Evolutionary conservation across 179 eudicot genomes (phyloP).

Genomic region (Carnegiea gigantea): DNA sequence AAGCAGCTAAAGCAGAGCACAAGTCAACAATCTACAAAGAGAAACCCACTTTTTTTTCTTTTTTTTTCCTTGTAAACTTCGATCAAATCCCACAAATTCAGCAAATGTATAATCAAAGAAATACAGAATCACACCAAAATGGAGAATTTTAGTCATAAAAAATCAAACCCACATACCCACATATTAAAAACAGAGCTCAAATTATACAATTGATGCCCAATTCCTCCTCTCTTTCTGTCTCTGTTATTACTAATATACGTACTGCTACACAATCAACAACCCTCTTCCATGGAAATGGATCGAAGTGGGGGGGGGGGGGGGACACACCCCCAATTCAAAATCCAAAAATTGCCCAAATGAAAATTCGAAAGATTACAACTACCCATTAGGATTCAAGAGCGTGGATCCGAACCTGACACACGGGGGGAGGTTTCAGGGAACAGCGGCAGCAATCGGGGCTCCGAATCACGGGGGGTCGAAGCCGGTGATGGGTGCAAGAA

Average conservation of each 20-base stretch:
- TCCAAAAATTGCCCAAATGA: conserved; percentile 7
- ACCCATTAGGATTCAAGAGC: conserved; percentile 14
- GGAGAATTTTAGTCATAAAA: background rate
- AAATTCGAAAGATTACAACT: background rate
- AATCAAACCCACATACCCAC: background rate
- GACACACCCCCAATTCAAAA: background rate
- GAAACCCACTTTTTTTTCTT: too few relatives aligned
- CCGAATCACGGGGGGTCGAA: conserved; percentile 59
- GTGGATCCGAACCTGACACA: conserved; percentile 43
- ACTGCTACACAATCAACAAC: background rate
- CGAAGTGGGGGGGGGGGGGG: background rate
- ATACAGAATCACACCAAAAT: background rate
- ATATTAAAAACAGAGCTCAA: background rate
- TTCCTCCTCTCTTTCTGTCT: background rate
- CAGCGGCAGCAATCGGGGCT: conserved; percentile 73
- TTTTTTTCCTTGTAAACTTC: too few relatives aligned
- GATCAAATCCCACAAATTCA: background rate
- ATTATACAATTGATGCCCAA: conserved; percentile 4
- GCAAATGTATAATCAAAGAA: background rate
- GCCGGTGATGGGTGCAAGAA: conserved; percentile 77
- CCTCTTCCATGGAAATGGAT: background rate
- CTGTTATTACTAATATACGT: background rate
- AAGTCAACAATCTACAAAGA: background rate
- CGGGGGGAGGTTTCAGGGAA: conserved; percentile 72
- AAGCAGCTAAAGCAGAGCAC: background rate